Conservation (phyloP, 2,329 filamentous ascomycete genomes). For the Cyphellophora europaea region DNA sequence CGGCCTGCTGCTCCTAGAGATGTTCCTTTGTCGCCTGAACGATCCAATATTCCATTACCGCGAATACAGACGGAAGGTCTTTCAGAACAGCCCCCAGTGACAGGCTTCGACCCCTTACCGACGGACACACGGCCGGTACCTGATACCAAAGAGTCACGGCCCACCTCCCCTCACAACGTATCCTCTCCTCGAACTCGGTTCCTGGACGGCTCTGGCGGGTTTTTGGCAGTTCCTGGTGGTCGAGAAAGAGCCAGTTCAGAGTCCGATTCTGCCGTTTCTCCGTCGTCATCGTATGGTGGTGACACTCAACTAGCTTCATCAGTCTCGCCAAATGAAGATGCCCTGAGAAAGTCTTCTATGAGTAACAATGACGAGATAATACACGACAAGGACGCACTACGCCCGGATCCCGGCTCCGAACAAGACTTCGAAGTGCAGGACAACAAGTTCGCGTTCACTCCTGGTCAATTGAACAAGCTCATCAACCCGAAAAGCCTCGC, state of each 20-base stretch:
- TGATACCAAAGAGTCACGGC: constrained; percentile 51
- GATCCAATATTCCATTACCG: constrained; percentile 23
- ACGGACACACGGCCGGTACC: constrained; percentile 43
- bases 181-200: constrained; percentile 49
- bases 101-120: constrained; percentile 27
- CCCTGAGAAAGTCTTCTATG: constrained; percentile 26
- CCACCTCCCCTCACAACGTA: constrained; percentile 59
- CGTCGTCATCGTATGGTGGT: constrained; percentile 43
- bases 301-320: constrained; percentile 42
- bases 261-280: constrained; percentile 46
- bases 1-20: constrained; percentile 4
- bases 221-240: constrained; percentile 54
- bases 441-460: constrained; percentile 64
- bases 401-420: constrained; percentile 63
- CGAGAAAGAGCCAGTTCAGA: constrained; percentile 56
- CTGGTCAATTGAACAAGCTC: constrained; percentile 65
- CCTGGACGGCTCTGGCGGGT: constrained; percentile 37
- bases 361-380: constrained; percentile 39
- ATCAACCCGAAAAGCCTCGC: constrained; percentile 69
- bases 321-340: constrained; percentile 30
- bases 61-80: constrained; percentile 29
- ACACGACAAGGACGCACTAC: constrained; percentile 53
- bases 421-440: constrained; percentile 57
- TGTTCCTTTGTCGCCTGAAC: constrained; percentile 18
- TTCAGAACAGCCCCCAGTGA: constrained; percentile 22